Conservation (phyloP, 1,139 yeast genomes). For the Protomyces inouyei region DNA sequence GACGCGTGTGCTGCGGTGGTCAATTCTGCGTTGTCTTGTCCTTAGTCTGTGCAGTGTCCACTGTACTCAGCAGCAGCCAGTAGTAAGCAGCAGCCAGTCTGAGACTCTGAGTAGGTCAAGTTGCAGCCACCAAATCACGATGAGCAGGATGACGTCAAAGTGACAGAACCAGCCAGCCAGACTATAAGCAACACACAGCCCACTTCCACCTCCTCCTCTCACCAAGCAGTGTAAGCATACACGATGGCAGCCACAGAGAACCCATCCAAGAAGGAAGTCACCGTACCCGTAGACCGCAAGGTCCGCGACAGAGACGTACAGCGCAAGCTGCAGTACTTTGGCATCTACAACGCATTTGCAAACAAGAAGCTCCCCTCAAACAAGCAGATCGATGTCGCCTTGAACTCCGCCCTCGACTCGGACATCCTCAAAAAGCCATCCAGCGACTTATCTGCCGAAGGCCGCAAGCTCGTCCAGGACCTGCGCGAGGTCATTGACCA, state of each 20-base stretch:
- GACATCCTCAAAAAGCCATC: slow-evolving; percentile 25
- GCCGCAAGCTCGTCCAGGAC: slow-evolving; percentile 28
- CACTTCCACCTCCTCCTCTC: neutral
- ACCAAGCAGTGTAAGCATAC: neutral
- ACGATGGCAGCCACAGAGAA: neutral
- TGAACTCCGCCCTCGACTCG: slow-evolving; percentile 30
- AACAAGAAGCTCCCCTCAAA: slow-evolving; percentile 34
- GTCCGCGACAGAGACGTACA: slow-evolving; percentile 31
- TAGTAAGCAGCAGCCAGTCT: no score
- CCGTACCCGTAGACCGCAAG: slow-evolving; percentile 29
- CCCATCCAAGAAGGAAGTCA: slow-evolving; percentile 28
- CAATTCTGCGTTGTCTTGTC: neutral
- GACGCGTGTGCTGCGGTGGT: slow-evolving; percentile 3
- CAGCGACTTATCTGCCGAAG: slow-evolving; percentile 31
- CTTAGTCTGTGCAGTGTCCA: no score
- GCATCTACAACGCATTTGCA: slow-evolving; percentile 28
- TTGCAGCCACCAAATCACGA: no score
- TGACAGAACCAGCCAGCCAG: neutral
- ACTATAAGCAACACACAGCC: neutral
- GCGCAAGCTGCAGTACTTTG: slow-evolving; percentile 31
- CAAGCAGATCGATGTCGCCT: slow-evolving; percentile 32
- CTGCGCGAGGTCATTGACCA: slow-evolving; percentile 28
- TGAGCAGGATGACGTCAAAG: no score
- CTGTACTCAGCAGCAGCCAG: no score
- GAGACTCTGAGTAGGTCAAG: no score